These are phyloP conservation scores for Zoysia matrella DNA, from an alignment of 202 grass and related monocot genomes.

Conservation along the genomic window DNA sequence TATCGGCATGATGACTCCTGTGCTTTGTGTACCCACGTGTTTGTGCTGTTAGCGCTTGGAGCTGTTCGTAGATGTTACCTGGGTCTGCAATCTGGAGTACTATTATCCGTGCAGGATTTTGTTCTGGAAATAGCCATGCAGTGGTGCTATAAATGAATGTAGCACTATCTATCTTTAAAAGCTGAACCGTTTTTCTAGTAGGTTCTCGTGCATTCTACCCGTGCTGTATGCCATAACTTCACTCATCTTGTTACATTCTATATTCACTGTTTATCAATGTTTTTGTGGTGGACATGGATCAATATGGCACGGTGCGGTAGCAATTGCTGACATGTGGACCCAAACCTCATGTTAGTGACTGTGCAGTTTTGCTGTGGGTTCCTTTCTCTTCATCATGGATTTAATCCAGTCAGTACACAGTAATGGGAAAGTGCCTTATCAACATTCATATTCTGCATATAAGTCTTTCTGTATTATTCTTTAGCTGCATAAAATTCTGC, in stretches of 20 bases:
- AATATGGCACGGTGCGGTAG: not conserved
- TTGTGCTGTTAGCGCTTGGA: not conserved
- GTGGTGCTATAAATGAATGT: slow-evolving; percentile 19
- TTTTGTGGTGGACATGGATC: not conserved
- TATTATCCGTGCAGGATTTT: not conserved
- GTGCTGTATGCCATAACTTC: not conserved
- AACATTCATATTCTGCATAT: not conserved
- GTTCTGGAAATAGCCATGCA: not conserved
- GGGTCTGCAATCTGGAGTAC: not conserved
- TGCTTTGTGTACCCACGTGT: not conserved
- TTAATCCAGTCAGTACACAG: not conserved
- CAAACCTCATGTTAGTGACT: not conserved
- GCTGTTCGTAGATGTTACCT: not conserved
- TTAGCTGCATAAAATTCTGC: not conserved
- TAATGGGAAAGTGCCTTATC: not conserved
- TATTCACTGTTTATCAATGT: not conserved
- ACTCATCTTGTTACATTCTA: slow-evolving; percentile 20
- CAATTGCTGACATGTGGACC: not conserved
- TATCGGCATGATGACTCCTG: not conserved
- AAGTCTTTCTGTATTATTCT: not conserved
- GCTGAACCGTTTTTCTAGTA: not conserved
- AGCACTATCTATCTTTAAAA: slow-evolving; percentile 4
- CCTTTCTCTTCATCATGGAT: not conserved
- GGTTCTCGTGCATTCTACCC: not conserved
- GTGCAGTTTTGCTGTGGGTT: not conserved